Conservation (phyloP, 306 rosid genomes). For the Luffa acutangula region DNA sequence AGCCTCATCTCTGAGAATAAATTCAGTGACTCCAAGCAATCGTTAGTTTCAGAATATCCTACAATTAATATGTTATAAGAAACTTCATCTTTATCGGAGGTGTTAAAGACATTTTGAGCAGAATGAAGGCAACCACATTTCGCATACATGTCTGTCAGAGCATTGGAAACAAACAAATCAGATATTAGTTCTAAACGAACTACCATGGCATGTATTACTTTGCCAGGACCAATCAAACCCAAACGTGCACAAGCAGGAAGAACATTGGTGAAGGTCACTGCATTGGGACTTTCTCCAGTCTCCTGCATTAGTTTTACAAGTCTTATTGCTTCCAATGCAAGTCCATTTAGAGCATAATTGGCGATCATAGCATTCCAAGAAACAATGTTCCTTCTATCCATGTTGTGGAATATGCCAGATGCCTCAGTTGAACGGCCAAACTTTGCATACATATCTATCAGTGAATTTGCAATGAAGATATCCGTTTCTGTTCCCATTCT, state of each 20-base stretch:
- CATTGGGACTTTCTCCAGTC: constrained; percentile 48
- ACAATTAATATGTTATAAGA: constrained; percentile 65
- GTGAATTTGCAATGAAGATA: constrained; percentile 53
- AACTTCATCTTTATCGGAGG: constrained; percentile 49
- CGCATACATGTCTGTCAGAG: constrained; percentile 75
- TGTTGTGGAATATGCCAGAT: constrained; percentile 38
- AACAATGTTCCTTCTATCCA: constrained; percentile 49
- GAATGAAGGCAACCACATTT: constrained; percentile 49
- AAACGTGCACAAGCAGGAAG: constrained; percentile 80
- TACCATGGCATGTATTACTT: constrained; percentile 67
- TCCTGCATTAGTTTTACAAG: constrained; percentile 58
- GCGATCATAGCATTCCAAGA: constrained; percentile 94
- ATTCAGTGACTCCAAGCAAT: constrained; percentile 44
- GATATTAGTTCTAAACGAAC: constrained; percentile 29
- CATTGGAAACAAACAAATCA: constrained; percentile 71
- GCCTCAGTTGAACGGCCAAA: constrained; percentile 46
- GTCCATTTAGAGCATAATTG: constrained; percentile 63
- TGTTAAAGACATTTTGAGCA: constrained; percentile 62
- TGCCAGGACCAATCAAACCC: constrained; percentile 50
- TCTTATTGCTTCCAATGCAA: constrained; percentile 47
- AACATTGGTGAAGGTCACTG: constrained; percentile 68
- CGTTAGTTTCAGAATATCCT: constrained; percentile 62
- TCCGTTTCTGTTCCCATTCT: constrained; percentile 49
- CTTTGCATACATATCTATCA: constrained; percentile 78
- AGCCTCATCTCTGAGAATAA: constrained; percentile 66